Evolutionary conservation across 1,139 yeast genomes (phyloP).

Genomic region (Lodderomyces beijingensis): DNA sequence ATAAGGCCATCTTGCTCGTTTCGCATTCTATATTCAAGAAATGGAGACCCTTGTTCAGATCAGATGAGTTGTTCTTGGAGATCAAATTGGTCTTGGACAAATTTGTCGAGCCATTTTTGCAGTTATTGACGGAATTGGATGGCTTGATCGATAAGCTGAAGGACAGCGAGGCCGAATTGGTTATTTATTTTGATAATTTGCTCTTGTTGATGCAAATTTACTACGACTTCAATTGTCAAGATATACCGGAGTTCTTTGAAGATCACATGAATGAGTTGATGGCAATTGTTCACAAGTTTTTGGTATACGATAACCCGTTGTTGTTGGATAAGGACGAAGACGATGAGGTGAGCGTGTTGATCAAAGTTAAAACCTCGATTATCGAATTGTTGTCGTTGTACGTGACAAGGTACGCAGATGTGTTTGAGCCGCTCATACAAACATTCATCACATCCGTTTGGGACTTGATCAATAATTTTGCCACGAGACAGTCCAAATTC

Average conservation of each 20-base stretch:
- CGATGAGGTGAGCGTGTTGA: conserved; percentile 68
- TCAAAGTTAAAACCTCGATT: conserved; percentile 75
- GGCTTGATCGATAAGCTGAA: conserved; percentile 43
- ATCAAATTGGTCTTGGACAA: conserved; percentile 82
- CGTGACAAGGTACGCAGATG: conserved; percentile 88
- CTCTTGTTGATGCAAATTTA: conserved; percentile 73
- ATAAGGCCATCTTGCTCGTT: conserved; percentile 83
- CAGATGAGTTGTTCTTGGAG: conserved; percentile 85
- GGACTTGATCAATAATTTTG: conserved; percentile 60
- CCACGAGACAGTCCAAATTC: conserved; percentile 69
- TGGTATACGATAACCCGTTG: conserved; percentile 51
- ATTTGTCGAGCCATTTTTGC: conserved; percentile 78
- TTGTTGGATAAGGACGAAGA: conserved; percentile 59
- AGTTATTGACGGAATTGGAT: conserved; percentile 64
- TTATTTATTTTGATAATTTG: conserved; percentile 64
- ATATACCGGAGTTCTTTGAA: conserved; percentile 96
- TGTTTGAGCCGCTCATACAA: conserved; percentile 71
- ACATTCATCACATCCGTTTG: conserved; percentile 80
- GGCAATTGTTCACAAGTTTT: conserved; percentile 76
- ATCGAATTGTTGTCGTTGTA: conserved; percentile 83
- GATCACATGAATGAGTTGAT: conserved; percentile 78
- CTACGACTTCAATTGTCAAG: conserved; percentile 94
- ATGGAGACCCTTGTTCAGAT: conserved; percentile 93
- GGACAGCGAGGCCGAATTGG: conserved; percentile 40
- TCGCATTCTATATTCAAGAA: conserved; percentile 94